Conservation (phyloP, 345 rosid species). For the Diplotaxis tenuifolia region DNA sequence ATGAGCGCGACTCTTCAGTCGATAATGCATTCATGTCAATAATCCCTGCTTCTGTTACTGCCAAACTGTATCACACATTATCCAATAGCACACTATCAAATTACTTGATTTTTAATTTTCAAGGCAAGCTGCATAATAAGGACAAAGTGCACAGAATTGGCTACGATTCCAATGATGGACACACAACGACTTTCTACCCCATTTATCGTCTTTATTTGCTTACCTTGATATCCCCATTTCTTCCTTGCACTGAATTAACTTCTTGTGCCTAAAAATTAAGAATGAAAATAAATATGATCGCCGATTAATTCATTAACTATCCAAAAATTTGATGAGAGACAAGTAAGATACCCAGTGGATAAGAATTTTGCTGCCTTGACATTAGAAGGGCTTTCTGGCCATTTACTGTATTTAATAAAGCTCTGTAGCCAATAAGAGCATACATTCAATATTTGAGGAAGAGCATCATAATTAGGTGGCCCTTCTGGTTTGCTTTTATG, state of each 20-base stretch:
- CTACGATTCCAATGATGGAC: background rate
- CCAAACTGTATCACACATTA: constrained; percentile 52
- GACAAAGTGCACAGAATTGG: background rate
- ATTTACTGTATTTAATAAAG: constrained; percentile 89
- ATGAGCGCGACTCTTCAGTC: constrained; percentile 53
- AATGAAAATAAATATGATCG: background rate
- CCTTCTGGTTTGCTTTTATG: constrained; percentile 56
- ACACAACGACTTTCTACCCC: background rate
- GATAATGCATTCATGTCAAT: constrained; percentile 42
- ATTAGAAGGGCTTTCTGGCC: constrained; percentile 84
- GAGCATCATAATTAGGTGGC: constrained; percentile 78
- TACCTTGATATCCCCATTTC: constrained; percentile 66
- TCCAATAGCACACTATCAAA: constrained; percentile 3
- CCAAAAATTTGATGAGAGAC: background rate
- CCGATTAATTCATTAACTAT: background rate
- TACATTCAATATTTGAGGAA: constrained; percentile 62
- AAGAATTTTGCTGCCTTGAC: constrained; percentile 86
- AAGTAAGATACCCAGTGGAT: constrained; percentile 70
- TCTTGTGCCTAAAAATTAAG: constrained; percentile 60
- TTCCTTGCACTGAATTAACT: constrained; percentile 69
- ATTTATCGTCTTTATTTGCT: constrained; percentile 26
- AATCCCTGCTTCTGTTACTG: constrained; percentile 38
- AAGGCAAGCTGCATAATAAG: background rate
- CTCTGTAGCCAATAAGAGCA: constrained; percentile 96
- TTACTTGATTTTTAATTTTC: constrained; percentile 11